phyloP scores from a whole-genome alignment of 768 basidiomycete genomes.

The Hemileccinum impolitum region DNA sequence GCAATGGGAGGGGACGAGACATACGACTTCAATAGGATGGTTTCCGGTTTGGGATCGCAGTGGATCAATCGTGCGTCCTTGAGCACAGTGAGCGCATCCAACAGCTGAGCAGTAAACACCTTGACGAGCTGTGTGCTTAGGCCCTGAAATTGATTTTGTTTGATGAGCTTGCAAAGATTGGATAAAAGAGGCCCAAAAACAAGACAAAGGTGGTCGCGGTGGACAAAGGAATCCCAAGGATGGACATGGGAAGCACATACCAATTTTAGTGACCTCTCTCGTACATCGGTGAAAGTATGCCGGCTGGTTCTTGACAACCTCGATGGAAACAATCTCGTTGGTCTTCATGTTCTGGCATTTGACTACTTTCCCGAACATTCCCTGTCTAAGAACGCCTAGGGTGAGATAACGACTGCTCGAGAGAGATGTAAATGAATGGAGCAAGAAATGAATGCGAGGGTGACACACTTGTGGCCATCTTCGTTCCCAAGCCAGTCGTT shows the following conservation, averaged over 20 bases:
- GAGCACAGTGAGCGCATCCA: slow-evolving; percentile 88
- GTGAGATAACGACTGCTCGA: slow-evolving; percentile 86
- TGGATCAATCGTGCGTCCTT: slow-evolving; percentile 97
- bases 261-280: slow-evolving; percentile 99
- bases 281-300: slow-evolving; percentile 99
- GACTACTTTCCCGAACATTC: slow-evolving; percentile 98
- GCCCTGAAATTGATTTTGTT: slow-evolving; percentile 99
- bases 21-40: slow-evolving; percentile 94
- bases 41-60: slow-evolving; percentile 98
- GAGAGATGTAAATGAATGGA: slow-evolving; percentile 14
- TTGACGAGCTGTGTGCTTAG: slow-evolving; percentile 96
- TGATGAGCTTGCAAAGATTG: slow-evolving; percentile 98
- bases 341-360: slow-evolving; percentile 99
- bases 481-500: slow-evolving; percentile 96
- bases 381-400: slow-evolving; percentile 96
- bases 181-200: slow-evolving; percentile 97
- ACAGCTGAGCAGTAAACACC: slow-evolving; percentile 93
- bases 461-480: slow-evolving; percentile 87
- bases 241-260: slow-evolving; percentile 47
- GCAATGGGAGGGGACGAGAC: slow-evolving; percentile 12
- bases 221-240: slow-evolving; percentile 89
- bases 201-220: slow-evolving; percentile 93
- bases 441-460: neutral
- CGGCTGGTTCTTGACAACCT: slow-evolving; percentile 99
- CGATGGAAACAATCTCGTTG: slow-evolving; percentile 97